Percentiles rank a stretch among this genome's conserved stretches.
These are phyloP conservation scores for Paragyromitra xinjiangensis DNA, from an alignment of 495 filamentous ascomycete genomes.

Conservation along the genomic window DNA sequence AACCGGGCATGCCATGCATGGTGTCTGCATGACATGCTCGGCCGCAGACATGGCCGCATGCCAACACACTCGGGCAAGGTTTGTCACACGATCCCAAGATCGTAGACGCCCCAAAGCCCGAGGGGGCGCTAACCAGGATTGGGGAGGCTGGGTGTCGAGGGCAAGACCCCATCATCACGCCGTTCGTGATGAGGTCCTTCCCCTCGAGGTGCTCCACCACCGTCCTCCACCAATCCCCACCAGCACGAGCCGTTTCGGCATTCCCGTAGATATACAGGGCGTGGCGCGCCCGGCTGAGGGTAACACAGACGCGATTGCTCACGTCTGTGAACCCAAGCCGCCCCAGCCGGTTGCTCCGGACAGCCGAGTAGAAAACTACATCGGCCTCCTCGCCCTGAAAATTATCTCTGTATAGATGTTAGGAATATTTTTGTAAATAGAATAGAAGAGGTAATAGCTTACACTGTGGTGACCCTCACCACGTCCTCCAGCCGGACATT, in stretches of 20 bases:
- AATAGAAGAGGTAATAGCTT: neutral
- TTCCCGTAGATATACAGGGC: conserved; percentile 39
- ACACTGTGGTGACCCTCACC: conserved; percentile 42
- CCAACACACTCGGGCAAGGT: conserved; percentile 15
- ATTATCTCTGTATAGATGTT: conserved; percentile 33
- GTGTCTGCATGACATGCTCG: conserved; percentile 18
- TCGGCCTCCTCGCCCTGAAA: conserved; percentile 45
- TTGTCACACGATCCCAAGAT: conserved; percentile 1
- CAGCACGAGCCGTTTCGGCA: conserved; percentile 33
- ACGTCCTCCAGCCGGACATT: conserved; percentile 28
- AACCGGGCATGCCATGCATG: conserved; percentile 12
- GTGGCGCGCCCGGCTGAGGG: conserved; percentile 42
- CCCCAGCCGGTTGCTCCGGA: conserved; percentile 39
- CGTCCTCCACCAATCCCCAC: conserved; percentile 27
- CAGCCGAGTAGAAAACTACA: conserved; percentile 42
- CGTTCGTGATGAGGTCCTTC: neutral
- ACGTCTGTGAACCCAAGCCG: conserved; percentile 39
- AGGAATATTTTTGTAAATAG: neutral
- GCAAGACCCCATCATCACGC: conserved; percentile 22
- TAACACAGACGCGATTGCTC: conserved; percentile 41
- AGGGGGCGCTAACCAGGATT: conserved; percentile 7
- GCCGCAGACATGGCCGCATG: conserved; percentile 36
- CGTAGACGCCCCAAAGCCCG: conserved; percentile 14
- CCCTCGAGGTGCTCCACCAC: conserved; percentile 19
- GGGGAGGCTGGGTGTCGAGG: conserved; percentile 25